These are phyloP conservation scores for Phyllosticta citribraziliensis DNA, from an alignment of 2,329 filamentous ascomycete genomes.

Conservation along the genomic window DNA sequence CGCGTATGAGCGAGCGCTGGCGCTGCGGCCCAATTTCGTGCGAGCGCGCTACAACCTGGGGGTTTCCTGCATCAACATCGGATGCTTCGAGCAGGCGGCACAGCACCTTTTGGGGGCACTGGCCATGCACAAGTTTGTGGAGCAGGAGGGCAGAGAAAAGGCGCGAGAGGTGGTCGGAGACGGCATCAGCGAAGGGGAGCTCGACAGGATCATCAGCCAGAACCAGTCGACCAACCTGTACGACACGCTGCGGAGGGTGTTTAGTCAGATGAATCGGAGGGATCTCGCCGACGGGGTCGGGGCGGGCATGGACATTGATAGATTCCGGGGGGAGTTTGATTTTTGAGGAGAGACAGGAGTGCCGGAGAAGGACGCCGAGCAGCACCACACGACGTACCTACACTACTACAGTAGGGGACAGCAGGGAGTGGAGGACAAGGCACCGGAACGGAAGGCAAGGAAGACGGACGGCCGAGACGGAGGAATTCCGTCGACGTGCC, in stretches of 20 bases:
- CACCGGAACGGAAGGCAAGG: too few species aligned
- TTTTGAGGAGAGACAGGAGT: conserved; percentile 42
- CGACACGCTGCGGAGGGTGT: conserved; percentile 89
- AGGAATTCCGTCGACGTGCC: background rate
- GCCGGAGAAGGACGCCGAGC: too few species aligned
- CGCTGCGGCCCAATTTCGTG: conserved; percentile 89
- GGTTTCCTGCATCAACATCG: conserved; percentile 94
- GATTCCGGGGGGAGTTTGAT: conserved; percentile 84
- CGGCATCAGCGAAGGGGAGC: conserved; percentile 55
- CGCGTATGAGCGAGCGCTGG: conserved; percentile 87
- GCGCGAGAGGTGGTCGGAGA: conserved; percentile 67
- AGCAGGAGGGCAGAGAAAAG: conserved; percentile 72
- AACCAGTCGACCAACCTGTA: conserved; percentile 96
- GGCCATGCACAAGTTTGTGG: conserved; percentile 90
- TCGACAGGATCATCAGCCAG: conserved; percentile 83
- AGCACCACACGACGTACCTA: too few species aligned
- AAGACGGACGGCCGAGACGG: background rate
- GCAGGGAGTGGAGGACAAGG: too few species aligned
- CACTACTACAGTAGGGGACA: too few species aligned
- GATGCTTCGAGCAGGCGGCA: conserved; percentile 86
- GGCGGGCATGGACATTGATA: conserved; percentile 79
- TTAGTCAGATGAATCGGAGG: conserved; percentile 84
- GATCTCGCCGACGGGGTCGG: conserved; percentile 84
- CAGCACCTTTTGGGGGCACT: conserved; percentile 85
- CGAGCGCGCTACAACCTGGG: conserved; percentile 94